Evolutionary conservation across 108 stramenopile species (phyloP), one percentile per base, ranked within the genome.

Genomic region (Conticribra guillardii): DNA sequence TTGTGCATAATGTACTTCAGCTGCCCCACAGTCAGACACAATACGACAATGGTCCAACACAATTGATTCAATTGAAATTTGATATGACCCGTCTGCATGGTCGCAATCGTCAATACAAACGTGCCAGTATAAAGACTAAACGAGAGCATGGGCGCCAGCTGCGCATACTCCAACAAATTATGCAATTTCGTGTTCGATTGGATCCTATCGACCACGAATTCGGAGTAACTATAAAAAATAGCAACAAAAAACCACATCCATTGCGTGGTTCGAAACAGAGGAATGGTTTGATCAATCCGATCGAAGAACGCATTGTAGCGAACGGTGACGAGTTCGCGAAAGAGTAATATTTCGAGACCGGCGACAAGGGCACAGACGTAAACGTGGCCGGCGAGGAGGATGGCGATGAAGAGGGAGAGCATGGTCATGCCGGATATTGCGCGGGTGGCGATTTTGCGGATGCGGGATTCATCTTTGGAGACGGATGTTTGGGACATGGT

Each of bases 211-310:
- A 64, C 62, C 14, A 85, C 63, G 71, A 94, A 91, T 54, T 94
- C 90, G 17, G 80, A 75, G 64, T 97, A 96, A 21, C 95, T 89
- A 58, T 96, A 97, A 76, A 97, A 91, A 18, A 97, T 92, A 2
- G 95, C 87, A 0, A 90, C 87, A 18, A 69, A 74, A 80, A 97
- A 99, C 98, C 98, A 99, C 82, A 90, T 75, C 98, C 98, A 99
- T 69, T 99, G 98, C 28, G 95, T 90, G 11, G 98, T 97, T 11
- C 98, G 96, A 64, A 99, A 99, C 30, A 96, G 82, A 4, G 98
- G 98, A 70, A 98, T 95, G n/a, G 86, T 90, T 44, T 87, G 67
- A 66, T 97, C 87, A 64, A 91, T 88, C 5, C 76, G 73, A 33
- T 84, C 54, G 52, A 86, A 94, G 70, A 87, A 87, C 14, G 85